Evolutionary conservation across 345 rosid genomes (phyloP).

Genomic region (Odontarrhena argentea): DNA sequence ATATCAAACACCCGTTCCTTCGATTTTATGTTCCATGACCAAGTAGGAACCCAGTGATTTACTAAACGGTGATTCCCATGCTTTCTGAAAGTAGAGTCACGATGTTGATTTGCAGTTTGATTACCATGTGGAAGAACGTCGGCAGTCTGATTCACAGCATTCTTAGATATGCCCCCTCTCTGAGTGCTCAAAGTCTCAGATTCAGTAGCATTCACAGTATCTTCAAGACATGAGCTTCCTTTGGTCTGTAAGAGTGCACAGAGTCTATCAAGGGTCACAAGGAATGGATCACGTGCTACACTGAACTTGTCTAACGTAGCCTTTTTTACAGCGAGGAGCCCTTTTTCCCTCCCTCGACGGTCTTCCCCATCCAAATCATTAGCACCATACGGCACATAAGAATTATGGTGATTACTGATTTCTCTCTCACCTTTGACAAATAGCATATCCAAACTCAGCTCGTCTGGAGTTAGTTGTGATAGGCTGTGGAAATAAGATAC

Average conservation of each 20-base stretch:
- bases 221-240: conserved; percentile 41
- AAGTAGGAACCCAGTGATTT: conserved; percentile 39
- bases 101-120: conserved; percentile 41
- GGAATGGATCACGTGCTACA: conserved; percentile 65
- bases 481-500: conserved; percentile 59
- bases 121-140: conserved; percentile 40
- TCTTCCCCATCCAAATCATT: conserved; percentile 39
- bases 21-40: conserved; percentile 46
- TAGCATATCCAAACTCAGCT: conserved; percentile 48
- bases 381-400: conserved; percentile 24
- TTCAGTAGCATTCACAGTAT: conserved; percentile 38
- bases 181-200: conserved; percentile 34
- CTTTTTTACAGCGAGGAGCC: conserved; percentile 32
- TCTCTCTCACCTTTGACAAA: conserved; percentile 48
- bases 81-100: conserved; percentile 41
- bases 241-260: conserved; percentile 42
- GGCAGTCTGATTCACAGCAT: conserved; percentile 36
- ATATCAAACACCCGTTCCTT: conserved; percentile 41
- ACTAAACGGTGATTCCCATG: conserved; percentile 45
- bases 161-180: conserved; percentile 37
- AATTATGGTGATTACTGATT: conserved; percentile 29
- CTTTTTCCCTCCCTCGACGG: conserved; percentile 34
- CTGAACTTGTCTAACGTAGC: conserved; percentile 38
- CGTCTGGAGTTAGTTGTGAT: conserved; percentile 47
- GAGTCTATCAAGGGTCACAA: conserved; percentile 58